phyloP scores from a whole-genome alignment of 2,329 filamentous ascomycete species.

The Phyllosticta ampelicida region DNA sequence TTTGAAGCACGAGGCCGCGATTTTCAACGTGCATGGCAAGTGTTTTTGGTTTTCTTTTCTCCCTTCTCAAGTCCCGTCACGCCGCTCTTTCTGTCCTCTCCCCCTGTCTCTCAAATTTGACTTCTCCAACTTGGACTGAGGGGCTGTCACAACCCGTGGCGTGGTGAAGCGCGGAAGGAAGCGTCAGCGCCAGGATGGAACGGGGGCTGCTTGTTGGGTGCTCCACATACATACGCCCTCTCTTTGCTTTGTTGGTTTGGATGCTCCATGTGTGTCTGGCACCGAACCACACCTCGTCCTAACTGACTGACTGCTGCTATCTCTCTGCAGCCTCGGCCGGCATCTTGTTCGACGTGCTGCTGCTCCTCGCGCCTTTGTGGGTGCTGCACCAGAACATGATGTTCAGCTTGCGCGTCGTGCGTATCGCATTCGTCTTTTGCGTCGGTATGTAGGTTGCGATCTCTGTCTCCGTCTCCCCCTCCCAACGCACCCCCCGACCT shows the following conservation, averaged over 20 bases:
- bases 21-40: not conserved
- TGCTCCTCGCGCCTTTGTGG: constrained; percentile 16
- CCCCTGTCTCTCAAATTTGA: too few species aligned
- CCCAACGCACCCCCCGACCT: too few species aligned
- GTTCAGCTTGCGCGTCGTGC: constrained; percentile 23
- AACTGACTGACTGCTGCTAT: constrained; percentile 6
- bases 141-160: too few species aligned
- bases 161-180: too few species aligned
- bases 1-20: not conserved
- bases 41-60: not conserved
- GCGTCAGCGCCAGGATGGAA: too few species aligned
- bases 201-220: too few species aligned
- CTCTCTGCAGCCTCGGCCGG: constrained; percentile 10
- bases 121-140: too few species aligned
- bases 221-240: too few species aligned
- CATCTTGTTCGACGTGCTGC: constrained; percentile 26
- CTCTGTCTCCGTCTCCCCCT: too few species aligned
- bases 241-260: too few species aligned
- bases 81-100: too few species aligned
- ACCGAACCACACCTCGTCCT: constrained; percentile 24
- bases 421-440: constrained; percentile 28
- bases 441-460: constrained; percentile 13
- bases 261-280: not conserved
- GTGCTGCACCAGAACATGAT: constrained; percentile 29
- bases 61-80: too few species aligned